Percentiles rank a stretch among this genome's conserved stretches.
phyloP scores from a whole-genome alignment of 345 rosid genomes.

The Trapa bicornis region DNA sequence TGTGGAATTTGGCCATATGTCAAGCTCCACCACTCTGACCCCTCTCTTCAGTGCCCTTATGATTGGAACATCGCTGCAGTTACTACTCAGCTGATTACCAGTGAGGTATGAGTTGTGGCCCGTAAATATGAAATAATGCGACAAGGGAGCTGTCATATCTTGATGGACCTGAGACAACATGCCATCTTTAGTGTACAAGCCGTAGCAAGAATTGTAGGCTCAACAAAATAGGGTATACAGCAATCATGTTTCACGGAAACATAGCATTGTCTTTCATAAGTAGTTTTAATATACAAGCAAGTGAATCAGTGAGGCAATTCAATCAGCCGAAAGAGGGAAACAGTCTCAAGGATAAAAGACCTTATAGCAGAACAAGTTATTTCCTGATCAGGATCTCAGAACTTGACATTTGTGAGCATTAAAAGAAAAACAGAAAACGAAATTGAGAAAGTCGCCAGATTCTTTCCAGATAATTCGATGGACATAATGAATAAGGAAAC shows the following conservation, averaged over 20 bases:
- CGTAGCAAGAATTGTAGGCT: background rate
- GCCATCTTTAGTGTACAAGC: background rate
- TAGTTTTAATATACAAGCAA: background rate
- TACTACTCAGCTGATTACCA: slow-evolving; percentile 89
- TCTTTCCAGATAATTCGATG: too few relatives aligned
- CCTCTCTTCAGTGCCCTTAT: slow-evolving; percentile 60
- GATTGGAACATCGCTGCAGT: slow-evolving; percentile 86
- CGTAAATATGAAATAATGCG: slow-evolving; percentile 78
- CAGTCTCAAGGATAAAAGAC: background rate
- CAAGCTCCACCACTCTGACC: slow-evolving; percentile 86
- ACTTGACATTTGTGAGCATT: background rate
- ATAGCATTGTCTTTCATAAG: background rate
- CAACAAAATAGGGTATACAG: background rate
- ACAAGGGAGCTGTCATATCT: slow-evolving; percentile 74
- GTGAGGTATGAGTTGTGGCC: slow-evolving; percentile 94
- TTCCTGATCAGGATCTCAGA: background rate
- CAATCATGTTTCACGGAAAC: background rate
- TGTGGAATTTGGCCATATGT: slow-evolving; percentile 79
- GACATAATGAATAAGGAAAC: background rate
- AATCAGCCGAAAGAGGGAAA: too few relatives aligned
- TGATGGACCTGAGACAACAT: slow-evolving; percentile 55
- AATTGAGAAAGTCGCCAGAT: background rate
- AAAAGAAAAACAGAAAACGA: background rate
- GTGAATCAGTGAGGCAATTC: background rate
- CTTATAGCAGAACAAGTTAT: background rate